These are phyloP conservation scores for Globisporangium cylindrosporum DNA, from an alignment of 352 stramenopile genomes.

Conservation along the genomic window DNA sequence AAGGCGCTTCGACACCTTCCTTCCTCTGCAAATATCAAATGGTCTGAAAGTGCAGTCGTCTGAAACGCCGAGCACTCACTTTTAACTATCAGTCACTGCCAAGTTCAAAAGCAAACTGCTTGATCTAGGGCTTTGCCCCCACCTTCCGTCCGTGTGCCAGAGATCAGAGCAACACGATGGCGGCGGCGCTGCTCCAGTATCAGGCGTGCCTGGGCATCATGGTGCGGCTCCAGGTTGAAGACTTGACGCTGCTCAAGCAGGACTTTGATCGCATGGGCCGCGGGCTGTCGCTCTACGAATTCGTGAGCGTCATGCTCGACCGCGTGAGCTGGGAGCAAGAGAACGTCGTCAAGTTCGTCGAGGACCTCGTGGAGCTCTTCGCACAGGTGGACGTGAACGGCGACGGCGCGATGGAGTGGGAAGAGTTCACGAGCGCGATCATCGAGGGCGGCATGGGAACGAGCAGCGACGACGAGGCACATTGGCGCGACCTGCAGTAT, in stretches of 20 bases:
- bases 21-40: not conserved
- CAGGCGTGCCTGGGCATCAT: conserved; percentile 79
- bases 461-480: conserved; percentile 27
- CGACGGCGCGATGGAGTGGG: conserved; percentile 79
- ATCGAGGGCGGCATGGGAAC: conserved; percentile 77
- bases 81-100: not conserved
- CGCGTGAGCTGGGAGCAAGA: conserved; percentile 55
- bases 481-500: conserved; percentile 70
- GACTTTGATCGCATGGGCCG: conserved; percentile 62
- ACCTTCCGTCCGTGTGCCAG: not conserved
- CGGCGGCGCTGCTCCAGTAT: conserved; percentile 64
- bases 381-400: conserved; percentile 76
- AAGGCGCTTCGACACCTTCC: not conserved
- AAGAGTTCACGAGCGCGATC: conserved; percentile 81
- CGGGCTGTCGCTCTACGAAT: conserved; percentile 55
- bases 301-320: conserved; percentile 73
- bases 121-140: too few relatives aligned
- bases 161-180: conserved; percentile 25
- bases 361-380: conserved; percentile 79
- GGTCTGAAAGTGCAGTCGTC: not conserved
- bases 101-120: not conserved
- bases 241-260: conserved; percentile 55
- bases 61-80: conserved; percentile 5
- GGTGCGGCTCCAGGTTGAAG: conserved; percentile 68
- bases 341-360: conserved; percentile 58